A percentile compares a stretch with the other conserved stretches of the same genome.
Conservation (phyloP, 208 protist species). For the Trypanosoma rangeli region DNA sequence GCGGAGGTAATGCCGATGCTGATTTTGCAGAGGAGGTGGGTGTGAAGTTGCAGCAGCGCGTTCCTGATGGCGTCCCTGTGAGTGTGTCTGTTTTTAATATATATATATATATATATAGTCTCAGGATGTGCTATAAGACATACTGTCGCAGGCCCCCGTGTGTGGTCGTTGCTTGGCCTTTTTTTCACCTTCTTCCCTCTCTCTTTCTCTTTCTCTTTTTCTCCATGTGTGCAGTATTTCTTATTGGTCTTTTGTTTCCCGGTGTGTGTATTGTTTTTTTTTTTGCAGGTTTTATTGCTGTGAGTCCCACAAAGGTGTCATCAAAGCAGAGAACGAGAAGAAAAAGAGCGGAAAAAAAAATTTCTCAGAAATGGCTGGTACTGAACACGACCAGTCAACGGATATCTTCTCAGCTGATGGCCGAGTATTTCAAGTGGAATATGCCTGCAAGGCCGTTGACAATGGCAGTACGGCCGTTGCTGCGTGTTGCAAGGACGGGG, state of each 20-base stretch:
- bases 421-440: constrained; percentile 99
- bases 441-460: constrained; percentile 99
- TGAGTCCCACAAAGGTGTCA: background rate
- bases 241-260: background rate
- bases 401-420: constrained; percentile 99
- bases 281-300: constrained; percentile 9
- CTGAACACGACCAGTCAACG: constrained; percentile 97
- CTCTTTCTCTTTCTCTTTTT: background rate
- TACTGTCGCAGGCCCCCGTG: no score
- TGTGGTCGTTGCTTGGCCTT: no score
- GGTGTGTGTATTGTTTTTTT: constrained; percentile 14
- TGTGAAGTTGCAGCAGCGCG: background rate
- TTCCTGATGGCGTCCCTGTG: background rate
- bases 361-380: constrained; percentile 44
- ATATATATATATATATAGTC: constrained; percentile 11
- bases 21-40: background rate
- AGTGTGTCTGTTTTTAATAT: background rate
- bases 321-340: background rate
- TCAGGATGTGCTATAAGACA: no score
- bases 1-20: background rate
- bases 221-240: background rate
- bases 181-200: constrained; percentile 1
- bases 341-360: background rate
- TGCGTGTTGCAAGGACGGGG: constrained; percentile 96
- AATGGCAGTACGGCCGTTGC: constrained; percentile 98